Percentiles rank a stretch among this genome's conserved stretches.
Evolutionary conservation across 108 stramenopile genomes (phyloP).

Genomic region (Nitzschia sp.): DNA sequence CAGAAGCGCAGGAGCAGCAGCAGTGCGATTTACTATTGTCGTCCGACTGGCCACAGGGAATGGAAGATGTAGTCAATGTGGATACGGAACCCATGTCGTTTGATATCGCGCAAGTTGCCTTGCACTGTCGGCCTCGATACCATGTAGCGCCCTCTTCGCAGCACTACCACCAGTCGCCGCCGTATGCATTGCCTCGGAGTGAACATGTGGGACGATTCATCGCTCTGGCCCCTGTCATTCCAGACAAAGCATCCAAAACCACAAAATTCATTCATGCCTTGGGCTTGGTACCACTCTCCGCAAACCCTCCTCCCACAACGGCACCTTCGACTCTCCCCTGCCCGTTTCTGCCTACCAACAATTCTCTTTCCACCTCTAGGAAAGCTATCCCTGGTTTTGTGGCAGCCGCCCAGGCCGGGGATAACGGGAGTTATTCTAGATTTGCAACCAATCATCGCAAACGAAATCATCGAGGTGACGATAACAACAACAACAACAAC

Average conservation of each 20-base stretch:
- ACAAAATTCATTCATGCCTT: constrained; percentile 87
- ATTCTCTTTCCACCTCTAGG: not conserved
- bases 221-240: constrained; percentile 55
- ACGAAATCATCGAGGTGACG: constrained; percentile 26
- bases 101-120: constrained; percentile 78
- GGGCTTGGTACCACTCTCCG: constrained; percentile 68
- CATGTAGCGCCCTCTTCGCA: constrained; percentile 57
- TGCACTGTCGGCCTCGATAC: constrained; percentile 68
- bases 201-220: constrained; percentile 74
- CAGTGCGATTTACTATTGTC: constrained; percentile 78
- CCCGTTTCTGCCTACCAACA: constrained; percentile 56
- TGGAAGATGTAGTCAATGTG: constrained; percentile 51
- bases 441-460: constrained; percentile 34
- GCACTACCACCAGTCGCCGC: constrained; percentile 44
- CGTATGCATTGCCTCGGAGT: constrained; percentile 36
- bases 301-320: constrained; percentile 27
- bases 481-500: constrained; percentile 26
- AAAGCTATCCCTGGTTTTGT: constrained; percentile 1
- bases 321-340: constrained; percentile 44
- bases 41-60: constrained; percentile 83
- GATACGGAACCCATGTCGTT: constrained; percentile 47
- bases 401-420: not conserved
- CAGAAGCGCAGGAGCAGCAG: constrained; percentile 25
- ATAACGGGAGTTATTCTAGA: constrained; percentile 5
- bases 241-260: constrained; percentile 47